Percentiles rank a stretch among this genome's conserved stretches.
Conservation (phyloP, 345 rosid genomes). For the Durio zibethinus region DNA sequence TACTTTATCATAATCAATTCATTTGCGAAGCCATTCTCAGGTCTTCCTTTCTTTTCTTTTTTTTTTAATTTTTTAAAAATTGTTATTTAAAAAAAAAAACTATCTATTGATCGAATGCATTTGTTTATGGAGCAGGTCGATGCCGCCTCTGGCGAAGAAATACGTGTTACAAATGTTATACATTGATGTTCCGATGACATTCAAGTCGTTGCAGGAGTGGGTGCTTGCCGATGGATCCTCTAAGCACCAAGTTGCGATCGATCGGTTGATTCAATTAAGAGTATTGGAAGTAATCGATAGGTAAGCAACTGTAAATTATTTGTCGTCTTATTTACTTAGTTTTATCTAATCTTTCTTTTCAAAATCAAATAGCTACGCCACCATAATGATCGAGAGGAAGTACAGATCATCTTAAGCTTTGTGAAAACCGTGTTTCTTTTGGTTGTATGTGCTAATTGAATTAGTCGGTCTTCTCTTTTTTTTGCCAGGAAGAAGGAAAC, state of each 20-base stretch:
- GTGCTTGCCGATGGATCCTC: conserved; percentile 63
- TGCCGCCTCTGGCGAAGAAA: conserved; percentile 90
- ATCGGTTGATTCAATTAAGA: conserved; percentile 70
- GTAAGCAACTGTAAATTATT: conserved; percentile 13
- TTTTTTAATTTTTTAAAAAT: too few species aligned
- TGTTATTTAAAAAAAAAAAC: too few species aligned
- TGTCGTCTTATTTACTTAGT: not conserved
- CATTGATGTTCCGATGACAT: conserved; percentile 47
- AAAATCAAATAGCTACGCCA: not conserved
- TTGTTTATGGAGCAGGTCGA: conserved; percentile 48
- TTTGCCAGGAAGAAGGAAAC: conserved; percentile 63
- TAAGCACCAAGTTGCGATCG: conserved; percentile 82
- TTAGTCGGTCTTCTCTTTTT: not conserved
- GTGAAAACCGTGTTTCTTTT: not conserved
- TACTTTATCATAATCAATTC: conserved; percentile 67
- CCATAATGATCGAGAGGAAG: not conserved
- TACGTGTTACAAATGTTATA: conserved; percentile 69
- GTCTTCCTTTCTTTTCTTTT: too few species aligned
- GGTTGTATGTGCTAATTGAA: not conserved
- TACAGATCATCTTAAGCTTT: not conserved
- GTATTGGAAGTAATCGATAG: conserved; percentile 55
- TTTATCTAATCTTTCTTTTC: not conserved
- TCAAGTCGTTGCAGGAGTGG: conserved; percentile 70
- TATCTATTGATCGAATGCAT: not conserved
- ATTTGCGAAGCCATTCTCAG: conserved; percentile 93